Evolutionary conservation across 306 rosid species (phyloP), one percentile per base, ranked within the genome.

Genomic region (Bauhinia variegata): DNA sequence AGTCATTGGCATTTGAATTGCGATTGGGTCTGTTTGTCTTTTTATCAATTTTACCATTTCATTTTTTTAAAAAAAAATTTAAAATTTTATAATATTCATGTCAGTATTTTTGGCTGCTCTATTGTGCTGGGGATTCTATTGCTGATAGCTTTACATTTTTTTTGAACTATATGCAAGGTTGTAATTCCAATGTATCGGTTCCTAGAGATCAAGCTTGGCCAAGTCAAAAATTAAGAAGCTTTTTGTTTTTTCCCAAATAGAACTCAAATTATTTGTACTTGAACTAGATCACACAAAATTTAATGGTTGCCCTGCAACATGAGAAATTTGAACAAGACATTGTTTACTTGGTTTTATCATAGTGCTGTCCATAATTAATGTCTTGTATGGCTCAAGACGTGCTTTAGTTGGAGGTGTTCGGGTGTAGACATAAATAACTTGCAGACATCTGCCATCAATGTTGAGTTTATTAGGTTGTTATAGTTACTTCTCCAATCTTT

Each of bases 301-400:
- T 13, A 39, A 41, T 58, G 59, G n/a, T 50, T 52, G 54, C 41
- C n/a, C 5, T 15, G 49, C 39, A 65, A 18, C 19, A 4, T 39
- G n/a, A 54, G 39, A 56, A 31, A 10, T 31, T 30, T 37, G 34
- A 68, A 75, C 60, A 13, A 14, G 30, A 38, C 44, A 62, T 7
- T 13, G 56, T 54, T 62, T 50, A 28, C 36, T 41, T 52, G 63
- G 68, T 23, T 14, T 19, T 31, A 16, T 38, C 14, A 67, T 52
- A 51, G 54, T 15, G 13, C 15, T 50, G 52, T 33, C 16, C 44
- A 36, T 39, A 52, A 42, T 23, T 42, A 23, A 41, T 13, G 1
- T 42, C 36, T 70, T 38, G 6, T 36, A 60, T 41, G 23, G 44
- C 59, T 53, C 61, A 66, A 60, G 50, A 36, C 31, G 33, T 28